Evolutionary conservation across 306 rosid species (phyloP).

Genomic region (Echinosophora koreensis): DNA sequence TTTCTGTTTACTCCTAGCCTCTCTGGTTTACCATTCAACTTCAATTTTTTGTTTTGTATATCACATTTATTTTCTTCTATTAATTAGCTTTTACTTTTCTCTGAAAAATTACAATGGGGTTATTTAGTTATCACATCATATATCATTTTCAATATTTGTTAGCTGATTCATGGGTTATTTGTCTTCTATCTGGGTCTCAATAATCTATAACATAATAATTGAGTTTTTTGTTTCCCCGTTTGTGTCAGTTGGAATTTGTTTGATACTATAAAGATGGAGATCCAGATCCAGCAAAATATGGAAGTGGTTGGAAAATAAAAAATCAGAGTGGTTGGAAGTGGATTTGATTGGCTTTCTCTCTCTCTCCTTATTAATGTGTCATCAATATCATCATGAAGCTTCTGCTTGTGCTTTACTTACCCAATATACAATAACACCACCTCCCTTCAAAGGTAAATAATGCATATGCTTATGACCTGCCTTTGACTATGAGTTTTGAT

Average conservation of each 20-base stretch:
- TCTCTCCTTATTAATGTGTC: conserved; percentile 3
- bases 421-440: not conserved
- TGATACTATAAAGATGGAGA: conserved; percentile 29
- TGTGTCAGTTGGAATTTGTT: conserved; percentile 42
- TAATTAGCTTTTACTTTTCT: not conserved
- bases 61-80: not conserved
- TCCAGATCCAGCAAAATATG: conserved; percentile 32
- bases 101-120: not conserved
- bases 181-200: conserved; percentile 19
- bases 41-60: not conserved
- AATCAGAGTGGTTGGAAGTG: conserved; percentile 49
- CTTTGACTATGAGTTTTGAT: conserved; percentile 31
- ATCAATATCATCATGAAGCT: conserved; percentile 21
- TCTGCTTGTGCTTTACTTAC: conserved; percentile 8
- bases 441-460: conserved; percentile 42
- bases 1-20: conserved; percentile 29
- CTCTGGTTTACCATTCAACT: conserved; percentile 3
- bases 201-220: conserved; percentile 21
- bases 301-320: conserved; percentile 61
- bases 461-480: conserved; percentile 1
- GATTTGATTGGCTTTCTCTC: conserved; percentile 38
- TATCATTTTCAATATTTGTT: conserved; percentile 7
- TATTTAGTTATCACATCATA: conserved; percentile 27
- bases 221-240: not conserved
- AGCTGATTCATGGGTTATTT: conserved; percentile 18